Base-by-base conservation (phyloP, 2,329 filamentous ascomycete species). In the Penicillium freii region DNA sequence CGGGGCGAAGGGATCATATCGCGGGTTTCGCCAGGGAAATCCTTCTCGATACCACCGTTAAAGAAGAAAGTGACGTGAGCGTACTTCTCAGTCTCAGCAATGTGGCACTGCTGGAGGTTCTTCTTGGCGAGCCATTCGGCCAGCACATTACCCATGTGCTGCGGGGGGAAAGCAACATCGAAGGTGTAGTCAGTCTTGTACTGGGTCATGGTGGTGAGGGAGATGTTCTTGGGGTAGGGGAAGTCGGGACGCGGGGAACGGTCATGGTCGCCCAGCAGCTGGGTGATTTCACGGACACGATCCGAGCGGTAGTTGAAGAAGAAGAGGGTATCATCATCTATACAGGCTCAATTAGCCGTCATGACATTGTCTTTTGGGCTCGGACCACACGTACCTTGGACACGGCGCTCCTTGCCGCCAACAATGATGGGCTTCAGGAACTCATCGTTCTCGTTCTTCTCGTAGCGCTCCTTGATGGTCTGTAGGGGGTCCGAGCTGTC, bases 231-330 rank as follows among this genome's bases (percentile, higher is more conserved):
- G 68, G 94, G 94, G 82, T 92, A 97, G 46, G 90, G 83, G 82
- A 97, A 96, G 77, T 97, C 91, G 65, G 92, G 90, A 66, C 85
- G 85, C 55, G 92, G 92, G 25, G 91, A 96, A 71, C 91, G 90
- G 81, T 99, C 94, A 72, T 93, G 87, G 75, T 90, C 90, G 67
- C 94, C 94, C 54, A 99, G 82, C 44, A 99, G 84, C 80, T 97
- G 94, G 49, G 92, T 96, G 75, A 99, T 89, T 78, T 99, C 94
- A 68, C 94, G 90, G 52, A 93, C 93, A 75, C 94, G 92, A 76
- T 99, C 94, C 57, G 94, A 97, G 71, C 94, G 91, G 84, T 99
- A 99, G 87, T 99, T 99, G 90, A 99, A 99, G 86, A 97, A 97
- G 85, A 97, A 97, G 70, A 97, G 84, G 53, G 91, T 93, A 73